Evolutionary conservation across 192 early-diverging fungal species (phyloP), one percentile per base, ranked within the genome.

Genomic region (Jimgerdemannia lactiflua): DNA sequence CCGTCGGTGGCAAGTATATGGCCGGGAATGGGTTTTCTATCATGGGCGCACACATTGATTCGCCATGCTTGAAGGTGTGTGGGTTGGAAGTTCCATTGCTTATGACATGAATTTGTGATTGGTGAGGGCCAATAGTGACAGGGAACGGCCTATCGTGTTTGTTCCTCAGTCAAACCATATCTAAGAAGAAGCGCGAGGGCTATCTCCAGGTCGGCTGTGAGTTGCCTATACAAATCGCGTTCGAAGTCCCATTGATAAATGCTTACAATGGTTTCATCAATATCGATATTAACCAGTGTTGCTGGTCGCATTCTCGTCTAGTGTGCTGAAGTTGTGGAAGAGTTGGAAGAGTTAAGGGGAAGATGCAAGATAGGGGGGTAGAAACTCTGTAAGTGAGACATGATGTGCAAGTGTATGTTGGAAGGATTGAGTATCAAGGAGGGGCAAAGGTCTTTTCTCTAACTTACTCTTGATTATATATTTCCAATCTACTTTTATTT

Each of bases 41-140:
- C 44, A 87, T 98, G 65, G 98, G 93, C 43, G 97, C 98, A 3
- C 98, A 99, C 81, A 96, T 96, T 20, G 98, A 99, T 81, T 96
- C 95, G 19, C 98, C 98, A 29, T 98, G 97, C 83, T 85, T 98
- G 71, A 99, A 96, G 88, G 91, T 93, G 76, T 65, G 70, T 43
- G 39, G 29, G 29, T 29, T 29, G 29, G 29, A 29, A 54, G n/a
- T 18, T 10, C 69, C 29, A 42, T 29, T 29, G 41, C 73, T 43
- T 18, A 19, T 18, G 29, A 49, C 39, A 42, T 44, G 19, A 59
- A 1, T 59, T 59, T 10, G 6, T 59, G 6, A 9, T 71, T 20
- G 71, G 43, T 29, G 39, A 67, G 66, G 14, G 29, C 29, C 8
- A 59, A 59, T 83, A 94, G 91, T 29, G 29, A 29, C 29, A 29